Conservation (phyloP, 495 filamentous ascomycete species). For the Neurospora intermedia region DNA sequence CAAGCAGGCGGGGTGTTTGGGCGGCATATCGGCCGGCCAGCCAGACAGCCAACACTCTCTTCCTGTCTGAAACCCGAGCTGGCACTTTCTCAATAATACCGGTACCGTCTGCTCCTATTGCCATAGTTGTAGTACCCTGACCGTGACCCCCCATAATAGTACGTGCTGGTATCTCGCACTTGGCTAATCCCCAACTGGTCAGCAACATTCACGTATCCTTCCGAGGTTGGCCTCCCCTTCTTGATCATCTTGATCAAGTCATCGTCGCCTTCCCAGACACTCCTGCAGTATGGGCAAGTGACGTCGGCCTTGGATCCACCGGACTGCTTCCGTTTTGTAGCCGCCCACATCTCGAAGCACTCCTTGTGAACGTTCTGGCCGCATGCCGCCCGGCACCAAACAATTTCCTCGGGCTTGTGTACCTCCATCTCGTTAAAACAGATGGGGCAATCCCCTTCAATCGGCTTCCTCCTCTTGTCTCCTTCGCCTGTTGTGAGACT, state of each 20-base stretch:
- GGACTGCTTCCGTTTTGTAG: slow-evolving; percentile 34
- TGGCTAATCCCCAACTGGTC: slow-evolving; percentile 48
- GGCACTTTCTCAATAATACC: neutral
- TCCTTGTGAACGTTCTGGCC: slow-evolving; percentile 68
- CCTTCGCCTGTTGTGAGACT: neutral
- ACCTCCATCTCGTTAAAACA: slow-evolving; percentile 60
- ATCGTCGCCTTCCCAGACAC: slow-evolving; percentile 49
- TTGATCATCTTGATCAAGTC: slow-evolving; percentile 37
- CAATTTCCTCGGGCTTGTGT: slow-evolving; percentile 37
- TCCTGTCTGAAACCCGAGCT: neutral
- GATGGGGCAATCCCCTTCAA: slow-evolving; percentile 71
- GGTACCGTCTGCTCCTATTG: neutral
- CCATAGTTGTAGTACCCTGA: neutral
- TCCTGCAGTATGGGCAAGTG: slow-evolving; percentile 53
- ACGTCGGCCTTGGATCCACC: slow-evolving; percentile 27
- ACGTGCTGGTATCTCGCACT: neutral
- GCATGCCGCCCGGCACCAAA: slow-evolving; percentile 64
- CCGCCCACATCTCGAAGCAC: slow-evolving; percentile 64
- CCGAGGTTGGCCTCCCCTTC: slow-evolving; percentile 30
- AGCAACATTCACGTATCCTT: slow-evolving; percentile 61
- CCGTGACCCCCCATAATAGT: neutral
- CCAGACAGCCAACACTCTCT: neutral
- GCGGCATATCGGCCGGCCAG: neutral
- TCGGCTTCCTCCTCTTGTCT: slow-evolving; percentile 31
- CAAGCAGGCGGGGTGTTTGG: neutral